Evolutionary conservation across 1,284 basidiomycete species (phyloP).

Genomic region (Athelia psychrophila): DNA sequence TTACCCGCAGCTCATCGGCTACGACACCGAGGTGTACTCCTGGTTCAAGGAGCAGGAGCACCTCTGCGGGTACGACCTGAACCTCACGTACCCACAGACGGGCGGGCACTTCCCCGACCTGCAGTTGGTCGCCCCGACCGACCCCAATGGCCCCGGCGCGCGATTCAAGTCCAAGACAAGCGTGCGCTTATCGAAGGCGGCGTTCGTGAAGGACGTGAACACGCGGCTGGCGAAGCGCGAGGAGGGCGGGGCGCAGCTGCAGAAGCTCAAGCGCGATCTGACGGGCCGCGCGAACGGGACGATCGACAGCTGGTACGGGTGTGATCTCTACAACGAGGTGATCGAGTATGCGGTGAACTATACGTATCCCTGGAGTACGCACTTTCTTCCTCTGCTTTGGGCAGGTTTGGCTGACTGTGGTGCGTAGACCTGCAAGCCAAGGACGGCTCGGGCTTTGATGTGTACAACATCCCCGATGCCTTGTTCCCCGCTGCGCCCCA

Average conservation of each 20-base stretch:
- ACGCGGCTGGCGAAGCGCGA: constrained; percentile 11
- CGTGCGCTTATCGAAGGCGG: constrained; percentile 12
- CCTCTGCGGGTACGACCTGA: constrained; percentile 65
- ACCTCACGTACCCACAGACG: constrained; percentile 67
- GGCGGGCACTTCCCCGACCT: constrained; percentile 47
- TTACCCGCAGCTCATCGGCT: constrained; percentile 71
- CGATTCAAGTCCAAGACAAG: constrained; percentile 11
- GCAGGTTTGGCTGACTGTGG: background rate
- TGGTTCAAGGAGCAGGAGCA: constrained; percentile 68
- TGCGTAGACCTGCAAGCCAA: constrained; percentile 31
- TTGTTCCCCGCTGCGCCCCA: constrained; percentile 41
- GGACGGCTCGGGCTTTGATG: constrained; percentile 38
- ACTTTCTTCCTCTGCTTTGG: constrained; percentile 3
- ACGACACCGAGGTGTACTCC: constrained; percentile 59
- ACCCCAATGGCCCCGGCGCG: constrained; percentile 26
- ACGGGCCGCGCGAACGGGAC: constrained; percentile 42
- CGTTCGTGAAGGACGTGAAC: constrained; percentile 17
- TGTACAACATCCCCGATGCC: constrained; percentile 56
- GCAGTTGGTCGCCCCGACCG: constrained; percentile 28
- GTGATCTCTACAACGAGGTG: constrained; percentile 49
- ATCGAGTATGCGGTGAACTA: constrained; percentile 61
- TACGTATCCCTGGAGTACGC: constrained; percentile 65
- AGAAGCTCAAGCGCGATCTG: constrained; percentile 46
- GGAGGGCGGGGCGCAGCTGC: constrained; percentile 12
- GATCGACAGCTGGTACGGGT: constrained; percentile 61